These are phyloP conservation scores for Brassica rapa DNA, from an alignment of 345 rosid species.

Conservation along the genomic window DNA sequence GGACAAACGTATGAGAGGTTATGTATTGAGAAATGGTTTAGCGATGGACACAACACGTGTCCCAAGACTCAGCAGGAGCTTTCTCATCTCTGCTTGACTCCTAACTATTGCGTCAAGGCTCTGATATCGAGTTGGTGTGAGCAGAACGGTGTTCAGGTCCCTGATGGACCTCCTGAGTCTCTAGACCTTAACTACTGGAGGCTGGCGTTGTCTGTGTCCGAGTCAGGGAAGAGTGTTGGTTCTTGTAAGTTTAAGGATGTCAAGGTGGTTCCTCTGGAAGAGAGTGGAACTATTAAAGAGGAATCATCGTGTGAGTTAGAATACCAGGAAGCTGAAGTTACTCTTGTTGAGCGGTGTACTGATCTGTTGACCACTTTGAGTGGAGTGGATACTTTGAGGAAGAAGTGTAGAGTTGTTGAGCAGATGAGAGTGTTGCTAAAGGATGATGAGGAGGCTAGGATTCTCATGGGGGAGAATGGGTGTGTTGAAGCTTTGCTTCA, in stretches of 20 bases:
- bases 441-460: conserved; percentile 93
- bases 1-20: conserved; percentile 94
- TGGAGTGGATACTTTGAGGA: conserved; percentile 50
- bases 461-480: conserved; percentile 83
- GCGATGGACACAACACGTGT: conserved; percentile 89
- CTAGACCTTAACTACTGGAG: conserved; percentile 93
- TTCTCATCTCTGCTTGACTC: conserved; percentile 82
- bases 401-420: conserved; percentile 67
- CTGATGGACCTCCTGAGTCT: conserved; percentile 83
- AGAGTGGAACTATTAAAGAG: conserved; percentile 60
- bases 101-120: conserved; percentile 93
- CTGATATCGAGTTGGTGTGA: conserved; percentile 94
- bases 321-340: conserved; percentile 39
- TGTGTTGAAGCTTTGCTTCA: conserved; percentile 72
- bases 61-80: conserved; percentile 87
- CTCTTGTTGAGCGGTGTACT: conserved; percentile 50
- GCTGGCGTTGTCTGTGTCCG: conserved; percentile 71
- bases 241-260: conserved; percentile 57
- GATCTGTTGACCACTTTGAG: conserved; percentile 55
- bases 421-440: conserved; percentile 66
- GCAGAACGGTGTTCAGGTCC: conserved; percentile 74
- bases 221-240: conserved; percentile 52
- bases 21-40: conserved; percentile 95
- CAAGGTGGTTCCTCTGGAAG: conserved; percentile 77
- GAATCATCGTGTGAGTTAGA: conserved; percentile 43